Base-by-base conservation (phyloP, 768 basidiomycete species). In the Pleurotus pulmonarius region DNA sequence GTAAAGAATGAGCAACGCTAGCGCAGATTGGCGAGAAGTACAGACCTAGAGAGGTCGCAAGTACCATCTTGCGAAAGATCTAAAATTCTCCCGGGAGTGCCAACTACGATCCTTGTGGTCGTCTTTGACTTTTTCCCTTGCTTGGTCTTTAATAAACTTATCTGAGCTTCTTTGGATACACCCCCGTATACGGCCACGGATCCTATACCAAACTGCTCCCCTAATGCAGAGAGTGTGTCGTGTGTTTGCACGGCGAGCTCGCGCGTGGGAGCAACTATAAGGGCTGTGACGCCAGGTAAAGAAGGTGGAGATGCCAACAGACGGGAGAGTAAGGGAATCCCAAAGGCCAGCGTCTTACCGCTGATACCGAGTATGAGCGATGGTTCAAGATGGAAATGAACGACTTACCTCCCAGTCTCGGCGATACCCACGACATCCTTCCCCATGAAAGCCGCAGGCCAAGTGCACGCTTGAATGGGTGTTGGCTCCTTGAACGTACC, bases 211-310 rank as follows among this genome's bases (percentile, higher is more conserved):
- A 90, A 85, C 3, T 85, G 81, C 59, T 82, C 82, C 4, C 92
- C 92, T 5, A 98, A 78, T 3, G 76, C 77, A 4, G 79, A 76
- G 40, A 99, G 77, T 1, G 90, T 88, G 16, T 92, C 88, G 65
- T 96, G 92, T 2, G 93, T 98, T 70, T 99, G 97, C 49, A 97
- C 81, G 0, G 97, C 97, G 18, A 99, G 82, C 73, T 99, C 97
- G 41, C 97, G 88, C 1, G 97, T 99, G 0, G 97, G 97, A 1
- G 95, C 92, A 7, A 99, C 76, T 45, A 98, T 88, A 7, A 97
- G 82, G 11, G 88, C 81, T 3, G 81, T 82, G 8, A 87, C 75
- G 0, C 75, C 72, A 51, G 72, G 69, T 55, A 63, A 45, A 54
- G 67, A 67, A 12, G 65, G 57, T 38, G 72, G 63, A 25, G 67